Percentiles rank a stretch among this genome's conserved stretches.
These are phyloP conservation scores for Tuber magnatum DNA, from an alignment of 495 filamentous ascomycete genomes.

Conservation along the genomic window DNA sequence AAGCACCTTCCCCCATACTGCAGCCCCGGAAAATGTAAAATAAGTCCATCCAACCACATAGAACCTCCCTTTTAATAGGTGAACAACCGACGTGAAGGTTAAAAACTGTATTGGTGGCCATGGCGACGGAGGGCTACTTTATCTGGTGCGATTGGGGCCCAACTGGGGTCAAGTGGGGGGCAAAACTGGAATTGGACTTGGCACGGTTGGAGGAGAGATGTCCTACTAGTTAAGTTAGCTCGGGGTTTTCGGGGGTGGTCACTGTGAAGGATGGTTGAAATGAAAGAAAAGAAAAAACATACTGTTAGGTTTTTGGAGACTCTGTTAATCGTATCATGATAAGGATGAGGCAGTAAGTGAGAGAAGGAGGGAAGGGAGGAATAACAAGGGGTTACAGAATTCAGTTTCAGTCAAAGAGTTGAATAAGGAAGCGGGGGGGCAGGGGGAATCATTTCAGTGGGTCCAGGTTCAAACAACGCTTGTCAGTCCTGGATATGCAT, in stretches of 20 bases:
- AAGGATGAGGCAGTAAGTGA: too few species aligned
- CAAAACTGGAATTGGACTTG: not conserved
- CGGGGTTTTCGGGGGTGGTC: not conserved
- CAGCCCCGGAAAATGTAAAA: not conserved
- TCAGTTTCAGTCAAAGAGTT: too few species aligned
- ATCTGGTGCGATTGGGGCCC: not conserved
- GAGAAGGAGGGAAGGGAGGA: too few species aligned
- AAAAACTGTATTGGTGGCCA: not conserved
- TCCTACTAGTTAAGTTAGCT: not conserved
- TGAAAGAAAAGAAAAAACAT: not conserved
- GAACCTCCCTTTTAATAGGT: not conserved
- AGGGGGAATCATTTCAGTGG: too few species aligned
- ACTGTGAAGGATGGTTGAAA: not conserved
- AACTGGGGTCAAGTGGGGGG: not conserved
- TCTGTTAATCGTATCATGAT: too few species aligned
- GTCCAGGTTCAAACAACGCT: too few species aligned
- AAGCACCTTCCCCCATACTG: not conserved
- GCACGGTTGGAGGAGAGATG: not conserved
- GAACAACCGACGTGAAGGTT: not conserved
- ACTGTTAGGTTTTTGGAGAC: too few species aligned
- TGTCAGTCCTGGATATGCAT: too few species aligned
- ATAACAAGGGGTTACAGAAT: too few species aligned
- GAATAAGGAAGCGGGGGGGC: too few species aligned
- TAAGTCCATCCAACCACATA: not conserved
- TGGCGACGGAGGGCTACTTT: not conserved